Base-by-base conservation (phyloP, 306 rosid genomes). In the Mimosa pudica region DNA sequence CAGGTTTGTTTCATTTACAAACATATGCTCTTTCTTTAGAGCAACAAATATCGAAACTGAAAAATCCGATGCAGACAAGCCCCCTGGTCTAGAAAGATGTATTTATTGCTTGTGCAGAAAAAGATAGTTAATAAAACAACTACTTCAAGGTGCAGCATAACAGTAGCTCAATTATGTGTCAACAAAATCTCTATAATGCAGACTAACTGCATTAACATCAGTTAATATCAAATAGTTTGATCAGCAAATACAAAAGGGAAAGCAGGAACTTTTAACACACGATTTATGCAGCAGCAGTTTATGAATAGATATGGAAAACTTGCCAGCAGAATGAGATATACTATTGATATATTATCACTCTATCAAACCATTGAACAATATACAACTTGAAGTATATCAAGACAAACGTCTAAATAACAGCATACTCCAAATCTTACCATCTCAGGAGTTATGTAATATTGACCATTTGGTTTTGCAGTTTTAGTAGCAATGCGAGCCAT, bases 381-480 rank as follows among this genome's bases (percentile, higher is more conserved):
- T 69, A 42, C 48, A 38, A 38, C 42, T 38, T 45, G 48, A 79
- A 73, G 76, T 61, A 16, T 78, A 73, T 41, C 66, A 73, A 17
- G 72, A 48, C 76, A 10, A 81, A 24, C 6, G 65, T 83, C 62
- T 30, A 33, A 80, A 78, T 17, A 67, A 80, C 57, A 78, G 75
- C 69, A 62, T 36, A 47, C 58, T 60, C 86, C 72, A 76, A 33
- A 42, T 73, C 75, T 61, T 82, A 92, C 98, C 87, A 57, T 86
- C 81, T 89, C 92, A 33, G 78, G 84, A 84, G 92, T 86, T 88
- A 94, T 92, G 83, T 80, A 82, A 82, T 83, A 92, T 86, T 92
- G 98, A 79, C 97, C 98, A 70, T 94, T 88, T 30, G 98, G 98
- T 82, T 94, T 94, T n/a, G 98, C 98, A 73, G 87, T 87, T 89